These are phyloP conservation scores for Solanum medicagineum DNA, from an alignment of 257 asterid species.

Conservation along the genomic window DNA sequence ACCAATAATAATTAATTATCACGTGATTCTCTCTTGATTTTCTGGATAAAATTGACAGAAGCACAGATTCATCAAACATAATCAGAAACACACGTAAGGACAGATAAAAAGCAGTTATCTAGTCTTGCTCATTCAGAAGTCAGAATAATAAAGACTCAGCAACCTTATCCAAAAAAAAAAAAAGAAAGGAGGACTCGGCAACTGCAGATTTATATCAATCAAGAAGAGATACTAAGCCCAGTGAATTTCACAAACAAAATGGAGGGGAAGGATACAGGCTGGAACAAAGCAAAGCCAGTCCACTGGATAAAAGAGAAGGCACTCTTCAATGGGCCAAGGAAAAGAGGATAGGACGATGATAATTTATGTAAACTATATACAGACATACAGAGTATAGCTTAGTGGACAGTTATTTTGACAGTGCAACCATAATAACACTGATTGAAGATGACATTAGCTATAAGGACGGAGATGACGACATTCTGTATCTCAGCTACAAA, in stretches of 20 bases:
- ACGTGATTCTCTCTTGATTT: not conserved
- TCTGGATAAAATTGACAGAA: not conserved
- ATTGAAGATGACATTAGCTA: not conserved
- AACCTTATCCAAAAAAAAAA: not conserved
- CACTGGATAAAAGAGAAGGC: not conserved
- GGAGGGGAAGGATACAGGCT: not conserved
- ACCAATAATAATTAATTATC: not conserved
- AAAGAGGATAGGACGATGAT: not conserved
- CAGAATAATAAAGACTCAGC: not conserved
- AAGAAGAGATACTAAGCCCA: not conserved
- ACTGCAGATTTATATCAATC: not conserved
- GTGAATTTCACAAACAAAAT: not conserved
- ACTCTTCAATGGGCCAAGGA: not conserved
- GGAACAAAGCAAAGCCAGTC: not conserved
- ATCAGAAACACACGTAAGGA: not conserved
- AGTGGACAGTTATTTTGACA: not conserved
- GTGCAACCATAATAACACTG: not conserved
- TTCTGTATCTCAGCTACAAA: not conserved
- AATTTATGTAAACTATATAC: not conserved
- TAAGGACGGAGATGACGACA: not conserved
- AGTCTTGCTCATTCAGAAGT: not conserved
- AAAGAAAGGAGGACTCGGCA: not conserved
- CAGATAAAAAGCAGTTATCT: not conserved
- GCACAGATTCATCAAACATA: not conserved
- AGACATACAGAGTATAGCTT: not conserved